Evolutionary conservation across 1,284 basidiomycete species (phyloP), one percentile per base, ranked within the genome.

Genomic region (Ustilago trichophora): DNA sequence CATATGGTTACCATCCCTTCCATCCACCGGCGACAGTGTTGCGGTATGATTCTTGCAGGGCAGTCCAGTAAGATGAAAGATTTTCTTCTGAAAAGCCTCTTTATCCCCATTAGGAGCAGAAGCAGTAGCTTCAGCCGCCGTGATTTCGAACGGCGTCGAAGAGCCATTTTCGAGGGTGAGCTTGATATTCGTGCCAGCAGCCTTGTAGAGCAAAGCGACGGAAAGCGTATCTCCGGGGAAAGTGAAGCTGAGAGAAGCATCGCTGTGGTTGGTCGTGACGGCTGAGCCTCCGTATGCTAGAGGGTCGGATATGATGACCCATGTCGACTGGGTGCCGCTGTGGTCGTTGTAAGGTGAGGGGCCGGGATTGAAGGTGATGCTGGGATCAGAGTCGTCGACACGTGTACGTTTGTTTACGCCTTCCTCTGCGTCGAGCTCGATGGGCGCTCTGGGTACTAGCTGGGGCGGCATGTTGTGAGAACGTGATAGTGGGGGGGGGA

Each of bases 11-110:
- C 25, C 16, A 6, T 37, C 34, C 6, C 19, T 36, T 15, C 22
- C 21, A 2, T 13, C 13, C n/a, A 6, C 35, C 0, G 34, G 16
- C 25, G 43, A 11, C 13, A 64, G 16, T 3, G 35, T 64, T 0
- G 49, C 54, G 3, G 60, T 56, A 32, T 64, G 60, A 15, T 64
- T 64, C 1, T 42, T 29, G 36, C 60, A 64, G 7, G 48, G 8
- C 6, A 64, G 44, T 0, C 41, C 44, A 4, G 25, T 31, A 9
- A 64, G 31, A 8, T 25, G 53, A 6, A 57, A 48, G 11, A 38
- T 11, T 24, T 51, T 63, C 24, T 43, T 63, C 52, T 64, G 60
- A 25, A 52, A 22, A 3, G 49, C 48, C 8, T 41, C 35, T 6
- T 40, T 44, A 15, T 51, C 25, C 12, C 34, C 37, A 13, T 35